phyloP scores from a whole-genome alignment of 2,329 filamentous ascomycete genomes.

The Neofusicoccum kwambonambiense region DNA sequence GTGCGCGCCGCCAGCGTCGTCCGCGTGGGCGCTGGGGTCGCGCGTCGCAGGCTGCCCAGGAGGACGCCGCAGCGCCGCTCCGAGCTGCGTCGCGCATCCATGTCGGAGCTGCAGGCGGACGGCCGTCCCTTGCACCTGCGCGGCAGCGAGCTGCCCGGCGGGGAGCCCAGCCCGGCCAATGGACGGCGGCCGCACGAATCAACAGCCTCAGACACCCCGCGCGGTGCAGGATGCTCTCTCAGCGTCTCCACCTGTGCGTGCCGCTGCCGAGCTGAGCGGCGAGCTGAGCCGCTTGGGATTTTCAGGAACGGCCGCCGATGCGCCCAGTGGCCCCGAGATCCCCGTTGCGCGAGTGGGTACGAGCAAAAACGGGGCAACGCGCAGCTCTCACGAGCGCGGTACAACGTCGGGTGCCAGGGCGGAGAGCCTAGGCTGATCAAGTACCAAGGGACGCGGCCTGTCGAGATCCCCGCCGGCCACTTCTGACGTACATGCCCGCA shows the following conservation, averaged over 20 bases:
- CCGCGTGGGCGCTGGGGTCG: not conserved
- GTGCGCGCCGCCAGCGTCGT: not conserved
- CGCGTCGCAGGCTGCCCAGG: not conserved
- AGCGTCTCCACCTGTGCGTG: not conserved
- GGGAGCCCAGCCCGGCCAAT: not conserved
- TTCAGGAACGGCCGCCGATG: constrained; percentile 15
- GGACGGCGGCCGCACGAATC: not conserved
- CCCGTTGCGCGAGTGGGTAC: constrained; percentile 13
- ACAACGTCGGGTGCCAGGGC: not conserved
- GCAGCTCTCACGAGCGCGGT: not conserved
- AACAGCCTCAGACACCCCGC: not conserved
- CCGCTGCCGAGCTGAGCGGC: constrained; percentile 6
- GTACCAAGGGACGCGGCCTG: not conserved
- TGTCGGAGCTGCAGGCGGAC: not conserved
- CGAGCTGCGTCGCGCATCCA: not conserved
- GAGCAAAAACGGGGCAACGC: constrained; percentile 1
- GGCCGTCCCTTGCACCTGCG: constrained; percentile 3
- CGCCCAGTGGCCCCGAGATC: constrained; percentile 8
- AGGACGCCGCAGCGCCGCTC: not conserved
- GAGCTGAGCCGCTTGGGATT: constrained; percentile 1
- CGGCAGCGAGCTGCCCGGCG: not conserved
- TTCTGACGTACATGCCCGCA: constrained; percentile 7
- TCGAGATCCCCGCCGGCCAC: not conserved
- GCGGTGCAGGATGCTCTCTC: not conserved
- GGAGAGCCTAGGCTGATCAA: not conserved